Percentiles rank a stretch among this genome's conserved stretches.
phyloP scores from a whole-genome alignment of 2,329 filamentous ascomycete genomes.

The Stemphylium vesicarium region DNA sequence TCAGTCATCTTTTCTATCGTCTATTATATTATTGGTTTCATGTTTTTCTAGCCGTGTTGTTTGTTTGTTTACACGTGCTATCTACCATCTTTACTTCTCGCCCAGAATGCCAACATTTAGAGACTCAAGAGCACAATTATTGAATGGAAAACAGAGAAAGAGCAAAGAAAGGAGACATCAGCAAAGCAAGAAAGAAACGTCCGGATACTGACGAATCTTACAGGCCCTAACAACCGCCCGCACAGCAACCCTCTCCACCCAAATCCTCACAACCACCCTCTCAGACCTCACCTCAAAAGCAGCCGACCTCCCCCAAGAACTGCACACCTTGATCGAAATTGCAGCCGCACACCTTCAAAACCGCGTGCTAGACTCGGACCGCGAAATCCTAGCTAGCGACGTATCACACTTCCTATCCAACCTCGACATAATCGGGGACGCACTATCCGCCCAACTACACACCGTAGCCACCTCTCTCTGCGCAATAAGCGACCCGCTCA shows the following conservation, averaged over 20 bases:
- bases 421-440: constrained; percentile 41
- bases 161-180: too few relatives aligned
- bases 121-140: background rate
- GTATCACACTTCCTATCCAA: constrained; percentile 50
- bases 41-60: background rate
- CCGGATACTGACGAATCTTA: constrained; percentile 4
- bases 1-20: background rate
- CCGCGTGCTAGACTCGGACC: constrained; percentile 45
- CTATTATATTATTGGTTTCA: background rate
- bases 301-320: constrained; percentile 50
- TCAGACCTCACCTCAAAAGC: constrained; percentile 42
- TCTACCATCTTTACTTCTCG: background rate
- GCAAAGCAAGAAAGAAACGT: too few relatives aligned
- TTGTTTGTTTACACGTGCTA: background rate
- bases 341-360: constrained; percentile 50
- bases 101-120: too few relatives aligned
- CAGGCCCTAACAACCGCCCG: constrained; percentile 50
- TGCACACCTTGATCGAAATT: constrained; percentile 53
- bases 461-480: constrained; percentile 41
- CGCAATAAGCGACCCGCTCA: constrained; percentile 37
- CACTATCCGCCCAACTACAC: constrained; percentile 44
- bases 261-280: constrained; percentile 46
- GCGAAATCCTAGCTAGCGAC: constrained; percentile 50
- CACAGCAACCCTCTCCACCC: constrained; percentile 38
- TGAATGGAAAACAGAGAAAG: background rate